A percentile compares a stretch with the other conserved stretches of the same genome.
Conservation (phyloP, 2,329 filamentous ascomycete species). For the Trichoderma atrobrunneum region DNA sequence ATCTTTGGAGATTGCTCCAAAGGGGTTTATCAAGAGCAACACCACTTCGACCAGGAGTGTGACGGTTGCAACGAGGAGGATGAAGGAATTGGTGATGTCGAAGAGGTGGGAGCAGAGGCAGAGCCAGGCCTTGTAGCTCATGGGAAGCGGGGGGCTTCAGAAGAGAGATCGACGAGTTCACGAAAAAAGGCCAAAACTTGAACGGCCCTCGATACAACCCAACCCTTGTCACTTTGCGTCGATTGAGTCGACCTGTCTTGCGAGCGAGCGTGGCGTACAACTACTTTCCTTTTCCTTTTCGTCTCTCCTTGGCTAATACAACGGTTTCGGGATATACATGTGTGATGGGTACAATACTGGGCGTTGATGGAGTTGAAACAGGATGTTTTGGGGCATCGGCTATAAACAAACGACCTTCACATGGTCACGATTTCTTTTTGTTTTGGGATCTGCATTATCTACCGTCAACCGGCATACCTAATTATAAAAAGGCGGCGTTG, state of each 20-base stretch:
- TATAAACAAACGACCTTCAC: background rate
- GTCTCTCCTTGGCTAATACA: background rate
- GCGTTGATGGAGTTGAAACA: conserved; percentile 1
- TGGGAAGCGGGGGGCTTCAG: conserved; percentile 24
- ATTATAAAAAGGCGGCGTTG: background rate
- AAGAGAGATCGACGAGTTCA: conserved; percentile 19
- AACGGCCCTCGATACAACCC: conserved; percentile 1
- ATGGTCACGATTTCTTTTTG: background rate
- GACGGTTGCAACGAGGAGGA: conserved; percentile 42
- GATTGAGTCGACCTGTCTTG: background rate
- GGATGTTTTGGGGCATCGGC: background rate
- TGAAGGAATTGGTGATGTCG: conserved; percentile 42
- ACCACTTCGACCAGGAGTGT: conserved; percentile 49
- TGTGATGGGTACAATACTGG: background rate
- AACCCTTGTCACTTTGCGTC: background rate
- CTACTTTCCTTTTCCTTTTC: background rate
- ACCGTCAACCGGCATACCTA: background rate
- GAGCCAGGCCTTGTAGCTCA: background rate
- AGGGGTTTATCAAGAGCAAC: conserved; percentile 43
- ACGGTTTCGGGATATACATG: background rate
- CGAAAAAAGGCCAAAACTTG: conserved; percentile 34
- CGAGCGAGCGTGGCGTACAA: background rate
- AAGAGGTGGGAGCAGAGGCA: conserved; percentile 10
- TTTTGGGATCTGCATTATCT: background rate
- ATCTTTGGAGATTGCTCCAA: conserved; percentile 43